Evolutionary conservation across 2,329 filamentous ascomycete species (phyloP), one percentile per base, ranked within the genome.

Genomic region (Pseudogymnoascus sp.): DNA sequence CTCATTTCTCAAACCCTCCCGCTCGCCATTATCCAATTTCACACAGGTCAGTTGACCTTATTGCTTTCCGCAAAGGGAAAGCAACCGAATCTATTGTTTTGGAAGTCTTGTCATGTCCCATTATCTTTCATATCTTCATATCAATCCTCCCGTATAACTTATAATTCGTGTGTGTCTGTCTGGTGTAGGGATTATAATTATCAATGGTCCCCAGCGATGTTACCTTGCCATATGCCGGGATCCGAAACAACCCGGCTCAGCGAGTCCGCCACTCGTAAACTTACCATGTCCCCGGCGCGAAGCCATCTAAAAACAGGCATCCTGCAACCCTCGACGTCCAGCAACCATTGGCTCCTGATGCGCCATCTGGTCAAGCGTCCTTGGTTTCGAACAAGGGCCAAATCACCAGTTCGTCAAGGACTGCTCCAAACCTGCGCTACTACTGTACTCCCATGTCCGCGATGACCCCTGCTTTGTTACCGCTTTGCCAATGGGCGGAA

Each of bases 241-340:
- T 60, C 59, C 59, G 59, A 60, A 60, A 60, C 59, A 38, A 60
- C 59, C 59, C 34, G 59, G 34, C 38, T 21, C 34, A 31, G 25
- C 49, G n/a, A 34, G 25, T 31, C 49, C 49, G 49, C 49, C 49
- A 56, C 49, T 56, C 46, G 49, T 12, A 56, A 34, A 28, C 34
- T 56, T 56, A 56, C 49, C 49, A 56, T 56, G 49, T 56, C 49
- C 49, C 49, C 49, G 49, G 49, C 49, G 49, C 28, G 5, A 18
- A 34, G 28, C 49, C 25, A 56, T 56, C 49, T 56, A 34, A 56
- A 56, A 56, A 56, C 49, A 56, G 28, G 49, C 49, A 34, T 34
- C n/a, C n/a, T 56, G 49, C 28, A 56, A 34, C 28, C 25, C 49
- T 8, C 49, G 21, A 56, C 49, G 49, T 11, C 25, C 49, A 18